Evolutionary conservation across 768 basidiomycete genomes (phyloP), one percentile per base, ranked within the genome.

Genomic region (Calvatia gigantea): DNA sequence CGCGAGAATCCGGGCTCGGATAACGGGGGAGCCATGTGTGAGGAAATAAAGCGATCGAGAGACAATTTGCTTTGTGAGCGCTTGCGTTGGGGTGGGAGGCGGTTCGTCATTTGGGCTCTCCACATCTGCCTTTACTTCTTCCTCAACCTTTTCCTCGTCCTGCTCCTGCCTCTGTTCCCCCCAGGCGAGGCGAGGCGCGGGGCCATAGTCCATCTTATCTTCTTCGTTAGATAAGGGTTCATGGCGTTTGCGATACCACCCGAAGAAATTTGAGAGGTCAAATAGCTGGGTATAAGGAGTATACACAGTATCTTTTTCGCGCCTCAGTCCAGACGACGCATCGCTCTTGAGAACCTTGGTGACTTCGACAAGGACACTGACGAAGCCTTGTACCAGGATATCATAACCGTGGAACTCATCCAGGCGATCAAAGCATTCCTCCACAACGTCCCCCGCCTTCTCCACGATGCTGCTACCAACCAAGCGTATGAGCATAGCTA

Each of bases 361-460:
- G 9, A 99, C 86, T 59, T 96, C 91, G 38, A 80, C 81, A 42
- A 99, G 70, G 6, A 97, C 95, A 43, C 91, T 91, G 23, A 98
- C 75, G 2, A 99, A 76, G 0, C 92, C 90, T 59, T 94, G 90
- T 1, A 95, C 91, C 19, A 98, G 72, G 25, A 86, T 67, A 19
- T 85, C 84, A 70, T 99, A 98, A 12, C 94, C 96, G 68, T 98
- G 96, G 66, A 84, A 98, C 60, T 97, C 94, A 64, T 98, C 97
- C 17, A 98, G 75, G 27, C 94, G 85, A 69, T 98, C 96, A 62
- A 98, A 98, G 58, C 96, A 95, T 68, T 97, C 95, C 69, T 97
- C 96, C 8, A 98, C 94, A 8, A 98, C 86, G 67, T 98, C 97
- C 12, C 88, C 86, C 6, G 97, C 94, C 61, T 86, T 85, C 43